phyloP scores from a whole-genome alignment of 495 filamentous ascomycete genomes.

The Hypoxylon cercidicola region DNA sequence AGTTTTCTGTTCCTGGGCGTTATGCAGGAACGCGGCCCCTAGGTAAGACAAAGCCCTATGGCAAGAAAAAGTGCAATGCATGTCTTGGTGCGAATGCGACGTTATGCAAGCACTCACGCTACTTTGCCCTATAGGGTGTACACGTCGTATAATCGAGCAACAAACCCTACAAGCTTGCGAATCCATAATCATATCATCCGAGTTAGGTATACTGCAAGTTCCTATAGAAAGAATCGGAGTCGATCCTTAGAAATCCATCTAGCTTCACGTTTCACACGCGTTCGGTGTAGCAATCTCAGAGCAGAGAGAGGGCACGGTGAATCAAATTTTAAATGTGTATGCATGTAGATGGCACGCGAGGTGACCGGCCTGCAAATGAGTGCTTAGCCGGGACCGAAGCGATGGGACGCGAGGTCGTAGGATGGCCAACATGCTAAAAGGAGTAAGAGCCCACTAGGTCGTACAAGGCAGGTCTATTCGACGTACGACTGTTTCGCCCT shows the following conservation, averaged over 20 bases:
- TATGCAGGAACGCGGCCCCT: constrained; percentile 34
- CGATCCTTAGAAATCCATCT: background rate
- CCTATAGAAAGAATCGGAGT: constrained; percentile 5
- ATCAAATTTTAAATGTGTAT: constrained; percentile 3
- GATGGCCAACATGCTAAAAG: constrained; percentile 1
- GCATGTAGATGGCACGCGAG: constrained; percentile 1
- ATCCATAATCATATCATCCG: constrained; percentile 23
- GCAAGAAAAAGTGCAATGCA: constrained; percentile 19
- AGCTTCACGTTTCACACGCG: background rate
- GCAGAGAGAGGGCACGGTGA: background rate
- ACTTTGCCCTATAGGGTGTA: constrained; percentile 30
- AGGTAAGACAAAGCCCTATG: constrained; percentile 28
- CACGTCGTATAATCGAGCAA: constrained; percentile 35
- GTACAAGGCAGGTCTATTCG: too few relatives aligned
- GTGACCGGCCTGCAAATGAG: background rate
- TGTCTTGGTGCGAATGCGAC: constrained; percentile 30
- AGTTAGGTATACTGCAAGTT: constrained; percentile 18
- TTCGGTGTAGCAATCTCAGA: constrained; percentile 12
- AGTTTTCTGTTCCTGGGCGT: background rate
- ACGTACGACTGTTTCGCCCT: too few relatives aligned
- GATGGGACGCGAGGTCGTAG: too few relatives aligned
- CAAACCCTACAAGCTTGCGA: constrained; percentile 17
- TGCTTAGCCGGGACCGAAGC: constrained; percentile 9
- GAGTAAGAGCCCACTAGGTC: background rate
- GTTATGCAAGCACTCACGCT: constrained; percentile 25